Evolutionary conservation across 805 yeast genomes (phyloP), one percentile per base, ranked within the genome.

Genomic region (Metschnikowia noctiluminum): DNA sequence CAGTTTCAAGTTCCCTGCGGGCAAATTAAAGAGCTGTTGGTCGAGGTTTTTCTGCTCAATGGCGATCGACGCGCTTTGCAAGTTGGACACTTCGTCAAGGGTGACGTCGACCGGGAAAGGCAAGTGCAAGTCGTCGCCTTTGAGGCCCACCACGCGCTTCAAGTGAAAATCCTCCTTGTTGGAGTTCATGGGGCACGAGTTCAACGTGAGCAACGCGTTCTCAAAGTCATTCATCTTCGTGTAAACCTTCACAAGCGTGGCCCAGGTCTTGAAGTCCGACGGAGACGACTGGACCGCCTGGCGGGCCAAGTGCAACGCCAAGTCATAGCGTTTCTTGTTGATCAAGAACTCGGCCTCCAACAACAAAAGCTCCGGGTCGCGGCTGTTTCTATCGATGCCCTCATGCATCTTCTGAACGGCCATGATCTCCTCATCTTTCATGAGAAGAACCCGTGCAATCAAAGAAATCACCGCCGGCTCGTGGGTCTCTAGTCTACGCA

Each of bases 161-260:
- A 85, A 73, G 21, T 76, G 71, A 62, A 73, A 86, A 53, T 79
- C 79, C 57, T 87, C 94, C 60, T 81, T 84, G 59, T 82, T 81
- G 10, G 86, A 79, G 46, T 83, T 83, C 89, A 87, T 85, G 26
- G 95, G 95, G 60, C 91, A 85, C 13, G 92, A 82, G 59, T 87
- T 87, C 55, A 87, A 71, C 1, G 90, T 80, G 48, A 86, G 66
- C 45, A 87, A 70, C 1, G 94, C 87, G 56, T 84, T 79, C 61
- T 86, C 91, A 62, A 81, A 80, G 63, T 85, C 84, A 28, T 81
- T 82, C 44, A 80, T 62, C 40, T 77, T 76, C 36, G 86, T 79
- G 63, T 87, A 86, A 1, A 81, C 78, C 56, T 76, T 76, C 8
- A 86, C 87, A 49, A 87, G 65, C 49, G 79, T 66, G 3, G 84